These are phyloP conservation scores for Alternaria viburni DNA, from an alignment of 2,329 filamentous ascomycete species.

Conservation along the genomic window DNA sequence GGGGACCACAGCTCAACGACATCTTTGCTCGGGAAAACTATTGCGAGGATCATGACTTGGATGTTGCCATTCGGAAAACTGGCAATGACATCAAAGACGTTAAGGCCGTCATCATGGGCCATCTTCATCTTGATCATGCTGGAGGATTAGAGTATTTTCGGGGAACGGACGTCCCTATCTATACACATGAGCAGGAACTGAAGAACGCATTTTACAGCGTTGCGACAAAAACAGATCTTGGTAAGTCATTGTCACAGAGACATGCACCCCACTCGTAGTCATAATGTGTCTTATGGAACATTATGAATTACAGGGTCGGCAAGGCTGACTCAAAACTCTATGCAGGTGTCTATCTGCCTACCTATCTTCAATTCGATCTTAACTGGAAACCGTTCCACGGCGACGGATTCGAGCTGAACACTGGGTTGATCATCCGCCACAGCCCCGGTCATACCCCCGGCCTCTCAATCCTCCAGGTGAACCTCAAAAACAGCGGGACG, in stretches of 20 bases:
- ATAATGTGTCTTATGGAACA: too few species aligned
- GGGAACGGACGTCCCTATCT: conserved; percentile 45
- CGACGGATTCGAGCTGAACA: neutral
- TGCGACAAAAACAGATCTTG: conserved; percentile 39
- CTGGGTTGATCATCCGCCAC: neutral
- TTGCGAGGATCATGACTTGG: conserved; percentile 20
- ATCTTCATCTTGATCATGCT: conserved; percentile 48
- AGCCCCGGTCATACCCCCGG: conserved; percentile 20
- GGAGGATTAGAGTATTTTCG: conserved; percentile 45
- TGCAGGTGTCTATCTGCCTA: too few species aligned
- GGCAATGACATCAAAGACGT: conserved; percentile 46
- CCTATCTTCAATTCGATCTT: too few species aligned
- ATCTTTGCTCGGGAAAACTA: conserved; percentile 40
- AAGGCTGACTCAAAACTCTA: too few species aligned
- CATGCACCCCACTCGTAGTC: conserved; percentile 20
- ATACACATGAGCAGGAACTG: conserved; percentile 47
- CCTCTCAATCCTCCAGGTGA: conserved; percentile 45
- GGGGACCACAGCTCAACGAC: conserved; percentile 39
- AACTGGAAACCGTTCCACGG: too few species aligned
- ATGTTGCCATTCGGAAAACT: conserved; percentile 31
- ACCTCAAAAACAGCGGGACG: conserved; percentile 40
- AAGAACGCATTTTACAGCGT: conserved; percentile 46
- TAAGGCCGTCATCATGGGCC: conserved; percentile 46
- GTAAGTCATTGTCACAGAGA: conserved; percentile 45
- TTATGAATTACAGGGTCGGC: too few species aligned